Base-by-base conservation (phyloP, 768 basidiomycete genomes). In the Mycena floridula region DNA sequence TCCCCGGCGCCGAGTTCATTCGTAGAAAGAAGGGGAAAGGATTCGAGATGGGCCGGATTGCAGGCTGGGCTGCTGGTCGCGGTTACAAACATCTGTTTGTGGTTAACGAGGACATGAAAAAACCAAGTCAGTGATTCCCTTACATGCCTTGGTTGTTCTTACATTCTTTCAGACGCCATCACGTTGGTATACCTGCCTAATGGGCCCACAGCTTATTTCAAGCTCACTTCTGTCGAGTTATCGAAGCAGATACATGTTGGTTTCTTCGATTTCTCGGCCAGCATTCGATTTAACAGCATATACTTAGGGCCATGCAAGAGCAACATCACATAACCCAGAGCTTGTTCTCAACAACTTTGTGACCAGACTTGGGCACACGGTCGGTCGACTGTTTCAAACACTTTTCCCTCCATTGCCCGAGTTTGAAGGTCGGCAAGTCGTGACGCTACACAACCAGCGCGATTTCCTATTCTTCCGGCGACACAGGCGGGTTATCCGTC, bases 401-500 rank as follows among this genome's bases (percentile, higher is more conserved):
- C 76, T 93, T 18, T 98, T 97, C 68, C 96, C 96, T 15, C 92
- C 89, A 6, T 69, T 95, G 50, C 92, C 93, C 1, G 89, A 96
- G 60, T 97, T 96, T 58, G 85, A 92, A 65, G 96, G 96, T 25
- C 71, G 96, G 24, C 96, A 99, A 63, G 94, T 97, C 8, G 94
- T 98, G 11, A 96, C 95, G 3, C 71, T 98, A 16, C 96, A 98
- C 59, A 97, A 97, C 58, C 93, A 96, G 61, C 80, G 96, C 38
- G 96, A 99, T 67, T 99, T 98, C 65, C 66, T 99, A 46, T 99
- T 99, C 70, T 95, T 99, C 71, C 72, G 96, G 50, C 74, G 96
- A 46, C 96, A 98, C 70, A 79, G 96, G 83, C 95, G 78, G 58
- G 21, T 3, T 58, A 25, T 3, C 36, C 21, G 15, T 6, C 41